Conservation (phyloP, 352 stramenopile species). For the Pythium rhizo-oryzae region DNA sequence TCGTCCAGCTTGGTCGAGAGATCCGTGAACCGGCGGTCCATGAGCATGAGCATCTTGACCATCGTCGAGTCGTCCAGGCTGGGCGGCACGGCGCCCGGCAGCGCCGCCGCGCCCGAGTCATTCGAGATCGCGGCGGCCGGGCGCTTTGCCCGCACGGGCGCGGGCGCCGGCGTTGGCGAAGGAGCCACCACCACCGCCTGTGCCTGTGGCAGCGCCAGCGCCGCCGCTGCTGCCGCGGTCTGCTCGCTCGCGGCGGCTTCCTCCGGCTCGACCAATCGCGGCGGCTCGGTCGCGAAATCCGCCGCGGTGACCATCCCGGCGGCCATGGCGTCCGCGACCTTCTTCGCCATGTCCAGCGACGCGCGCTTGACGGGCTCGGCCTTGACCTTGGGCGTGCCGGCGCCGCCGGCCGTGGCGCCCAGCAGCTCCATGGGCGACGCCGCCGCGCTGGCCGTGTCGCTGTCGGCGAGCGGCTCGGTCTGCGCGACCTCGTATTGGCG, state of each 20-base stretch:
- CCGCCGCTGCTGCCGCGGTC: neutral
- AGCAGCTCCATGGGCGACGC: slow-evolving; percentile 29
- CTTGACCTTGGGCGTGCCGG: slow-evolving; percentile 26
- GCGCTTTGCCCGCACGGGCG: slow-evolving; percentile 26
- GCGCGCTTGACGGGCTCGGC: slow-evolving; percentile 15
- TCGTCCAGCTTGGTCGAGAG: slow-evolving; percentile 75
- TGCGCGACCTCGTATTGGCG: slow-evolving; percentile 77
- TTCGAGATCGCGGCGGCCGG: slow-evolving; percentile 25
- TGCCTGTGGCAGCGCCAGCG: neutral
- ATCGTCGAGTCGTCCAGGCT: slow-evolving; percentile 26
- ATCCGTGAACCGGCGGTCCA: slow-evolving; percentile 76
- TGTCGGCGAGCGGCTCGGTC: slow-evolving; percentile 48
- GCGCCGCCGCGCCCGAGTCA: slow-evolving; percentile 6
- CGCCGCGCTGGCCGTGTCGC: slow-evolving; percentile 25
- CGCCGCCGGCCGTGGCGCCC: neutral
- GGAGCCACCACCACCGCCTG: neutral
- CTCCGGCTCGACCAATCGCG: slow-evolving; percentile 14
- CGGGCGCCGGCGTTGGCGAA: neutral
- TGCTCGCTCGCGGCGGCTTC: neutral
- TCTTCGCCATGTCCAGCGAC: slow-evolving; percentile 27
- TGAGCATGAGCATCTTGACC: slow-evolving; percentile 59
- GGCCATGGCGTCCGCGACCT: slow-evolving; percentile 20
- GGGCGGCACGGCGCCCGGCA: slow-evolving; percentile 4
- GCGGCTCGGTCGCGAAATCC: slow-evolving; percentile 10
- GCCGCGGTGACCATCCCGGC: slow-evolving; percentile 2